phyloP scores from a whole-genome alignment of 331 rosid genomes.

The Prunus yedoensis region DNA sequence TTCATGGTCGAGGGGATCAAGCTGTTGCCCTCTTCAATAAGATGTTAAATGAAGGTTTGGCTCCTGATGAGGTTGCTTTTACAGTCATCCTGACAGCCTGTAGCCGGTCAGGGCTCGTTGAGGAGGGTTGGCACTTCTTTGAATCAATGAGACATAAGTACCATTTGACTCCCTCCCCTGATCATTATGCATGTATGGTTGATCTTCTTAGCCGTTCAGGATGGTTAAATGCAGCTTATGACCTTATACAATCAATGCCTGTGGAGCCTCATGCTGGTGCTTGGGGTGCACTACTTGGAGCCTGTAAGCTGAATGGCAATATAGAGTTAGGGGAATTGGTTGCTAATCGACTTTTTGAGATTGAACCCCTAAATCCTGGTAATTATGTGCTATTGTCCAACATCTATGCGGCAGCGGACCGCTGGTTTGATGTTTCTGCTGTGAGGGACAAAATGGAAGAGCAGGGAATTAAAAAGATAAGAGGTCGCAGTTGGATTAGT shows the following conservation, averaged over 20 bases:
- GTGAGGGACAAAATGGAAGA: slow-evolving; percentile 20
- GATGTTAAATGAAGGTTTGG: too few species aligned
- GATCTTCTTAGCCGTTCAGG: slow-evolving; percentile 83
- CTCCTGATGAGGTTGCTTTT: slow-evolving; percentile 77
- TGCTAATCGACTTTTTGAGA: slow-evolving; percentile 55
- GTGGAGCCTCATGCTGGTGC: slow-evolving; percentile 62
- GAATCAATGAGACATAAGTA: slow-evolving; percentile 44
- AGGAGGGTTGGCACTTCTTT: slow-evolving; percentile 72
- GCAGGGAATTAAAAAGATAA: too few species aligned
- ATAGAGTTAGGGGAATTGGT: slow-evolving; percentile 63
- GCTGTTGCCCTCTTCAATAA: too few species aligned
- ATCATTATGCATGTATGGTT: slow-evolving; percentile 80
- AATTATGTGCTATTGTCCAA: slow-evolving; percentile 62
- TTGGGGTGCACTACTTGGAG: slow-evolving; percentile 85
- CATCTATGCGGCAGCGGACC: slow-evolving; percentile 34
- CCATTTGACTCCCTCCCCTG: slow-evolving; percentile 53
- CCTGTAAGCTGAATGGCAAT: slow-evolving; percentile 56
- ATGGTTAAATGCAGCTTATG: slow-evolving; percentile 52
- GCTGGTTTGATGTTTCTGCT: slow-evolving; percentile 41
- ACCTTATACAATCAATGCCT: slow-evolving; percentile 54
- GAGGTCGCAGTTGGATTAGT: too few species aligned
- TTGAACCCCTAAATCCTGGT: slow-evolving; percentile 66
- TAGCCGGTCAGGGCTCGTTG: slow-evolving; percentile 69
- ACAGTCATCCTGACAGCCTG: slow-evolving; percentile 73
- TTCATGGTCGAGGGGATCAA: slow-evolving; percentile 44